phyloP scores from a whole-genome alignment of 1,284 basidiomycete genomes.

The Cutaneotrichosporon dermatis region DNA sequence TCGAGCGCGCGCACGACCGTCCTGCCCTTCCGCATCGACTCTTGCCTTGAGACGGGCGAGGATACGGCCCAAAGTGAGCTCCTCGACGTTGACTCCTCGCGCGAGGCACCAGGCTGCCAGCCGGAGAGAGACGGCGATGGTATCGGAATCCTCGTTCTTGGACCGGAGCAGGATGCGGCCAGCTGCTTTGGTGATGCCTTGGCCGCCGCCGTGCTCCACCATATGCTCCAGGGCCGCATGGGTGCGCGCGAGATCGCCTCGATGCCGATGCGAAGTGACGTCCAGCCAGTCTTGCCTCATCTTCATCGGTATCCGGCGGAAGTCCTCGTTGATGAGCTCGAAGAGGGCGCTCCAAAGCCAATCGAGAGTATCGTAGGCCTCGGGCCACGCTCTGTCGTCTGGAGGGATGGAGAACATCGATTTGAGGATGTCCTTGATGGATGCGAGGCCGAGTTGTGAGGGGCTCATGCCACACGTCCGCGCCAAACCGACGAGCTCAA shows the following conservation, averaged over 20 bases:
- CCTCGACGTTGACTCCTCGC: conserved; percentile 8
- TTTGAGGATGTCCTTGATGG: conserved; percentile 9
- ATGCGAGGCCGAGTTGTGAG: conserved; percentile 4
- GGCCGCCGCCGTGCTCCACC: conserved; percentile 19
- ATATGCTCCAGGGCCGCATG: conserved; percentile 16
- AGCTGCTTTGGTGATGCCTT: conserved; percentile 10
- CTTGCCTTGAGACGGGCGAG: conserved; percentile 10
- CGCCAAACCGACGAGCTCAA: conserved; percentile 27
- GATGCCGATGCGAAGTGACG: conserved; percentile 5
- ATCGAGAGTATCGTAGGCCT: conserved; percentile 7
- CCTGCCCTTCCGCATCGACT: not conserved
- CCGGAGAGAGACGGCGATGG: conserved; percentile 7
- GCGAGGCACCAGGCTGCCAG: conserved; percentile 19
- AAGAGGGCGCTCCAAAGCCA: conserved; percentile 20
- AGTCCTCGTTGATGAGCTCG: not conserved
- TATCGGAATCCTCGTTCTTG: not conserved
- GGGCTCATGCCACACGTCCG: conserved; percentile 28
- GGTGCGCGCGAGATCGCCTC: conserved; percentile 1
- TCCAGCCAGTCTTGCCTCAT: conserved; percentile 12
- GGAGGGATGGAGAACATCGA: not conserved
- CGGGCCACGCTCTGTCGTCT: not conserved
- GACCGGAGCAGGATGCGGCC: conserved; percentile 1
- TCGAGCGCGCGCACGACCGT: conserved; percentile 2
- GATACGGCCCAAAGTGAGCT: not conserved
- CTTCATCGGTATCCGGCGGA: not conserved